Base-by-base conservation (phyloP, 1,284 basidiomycete species). In the Ceraceosorus guamensis region DNA sequence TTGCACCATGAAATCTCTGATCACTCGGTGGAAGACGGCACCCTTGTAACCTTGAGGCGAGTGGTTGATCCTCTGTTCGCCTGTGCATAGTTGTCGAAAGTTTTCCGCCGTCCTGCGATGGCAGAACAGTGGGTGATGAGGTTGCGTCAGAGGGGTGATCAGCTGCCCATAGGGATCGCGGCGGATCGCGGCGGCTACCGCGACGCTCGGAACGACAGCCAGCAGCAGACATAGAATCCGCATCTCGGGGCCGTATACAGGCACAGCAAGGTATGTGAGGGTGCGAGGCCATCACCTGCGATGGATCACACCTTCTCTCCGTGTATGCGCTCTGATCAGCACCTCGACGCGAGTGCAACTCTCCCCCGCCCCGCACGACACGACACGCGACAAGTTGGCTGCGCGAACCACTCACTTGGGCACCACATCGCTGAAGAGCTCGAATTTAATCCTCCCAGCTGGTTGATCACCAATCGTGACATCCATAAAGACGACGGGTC, bases 401-500 rank as follows among this genome's bases (percentile, higher is more conserved):
- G 33, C n/a, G n/a, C n/a, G n/a, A 14, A 14, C 6, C 8, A 77
- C 82, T 46, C 41, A 87, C 89, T 88, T 91, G 50, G 91, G 91
- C 0, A 88, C 89, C 50, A 91, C 84, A 71, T 95, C 91, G 78
- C 88, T 86, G 72, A 82, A 95, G 34, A 97, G 60, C 53, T 75
- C 85, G 81, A 95, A 90, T 59, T 85, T 82, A 73, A 96, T 82
- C 54, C 87, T 83, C 0, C 88, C 89, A 0, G 81, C 76, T 0
- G 79, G 68, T 13, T 77, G 48, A 54, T 77, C 79, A 68, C 80
- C 80, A 74, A 91, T 85, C 18, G 80, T 69, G 75, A 95, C 83
- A 72, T 93, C 88, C 75, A 95, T 92, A 78, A 97, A 98, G 43
- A 96, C 92, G 55, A 97, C 80, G 0, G 93, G 93, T 10, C 78